Evolutionary conservation across 371 early-diverging fungal species (phyloP).

Genomic region (Circinella umbellata): DNA sequence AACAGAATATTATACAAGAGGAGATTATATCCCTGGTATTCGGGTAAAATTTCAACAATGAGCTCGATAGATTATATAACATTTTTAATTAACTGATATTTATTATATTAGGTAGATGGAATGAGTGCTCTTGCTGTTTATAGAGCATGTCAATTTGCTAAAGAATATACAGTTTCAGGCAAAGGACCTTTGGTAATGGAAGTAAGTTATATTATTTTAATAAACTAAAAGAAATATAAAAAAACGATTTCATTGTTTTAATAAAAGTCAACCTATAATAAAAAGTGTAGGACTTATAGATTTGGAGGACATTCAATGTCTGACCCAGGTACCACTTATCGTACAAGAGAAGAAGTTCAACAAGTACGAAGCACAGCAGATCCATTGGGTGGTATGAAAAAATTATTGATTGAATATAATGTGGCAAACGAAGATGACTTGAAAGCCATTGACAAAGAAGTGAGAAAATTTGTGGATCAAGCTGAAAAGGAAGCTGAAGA

Average conservation of each 20-base stretch:
- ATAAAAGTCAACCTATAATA: too few relatives aligned
- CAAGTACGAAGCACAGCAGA: conserved; percentile 94
- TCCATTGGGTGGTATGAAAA: conserved; percentile 91
- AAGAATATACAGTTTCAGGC: conserved; percentile 81
- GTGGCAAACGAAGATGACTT: conserved; percentile 85
- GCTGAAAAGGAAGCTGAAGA: conserved; percentile 88
- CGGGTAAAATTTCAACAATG: conserved; percentile 38
- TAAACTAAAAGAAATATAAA: conserved; percentile 48
- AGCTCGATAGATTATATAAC: too few relatives aligned
- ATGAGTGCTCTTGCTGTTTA: conserved; percentile 96
- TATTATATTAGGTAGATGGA: conserved; percentile 72
- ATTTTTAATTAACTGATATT: too few relatives aligned
- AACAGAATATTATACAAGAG: conserved; percentile 95
- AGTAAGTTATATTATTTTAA: conserved; percentile 39
- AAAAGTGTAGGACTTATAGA: conserved; percentile 78
- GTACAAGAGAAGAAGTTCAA: conserved; percentile 97
- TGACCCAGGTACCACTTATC: conserved; percentile 95
- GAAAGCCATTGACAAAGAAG: conserved; percentile 93
- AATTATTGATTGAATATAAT: conserved; percentile 72
- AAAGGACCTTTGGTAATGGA: conserved; percentile 98
- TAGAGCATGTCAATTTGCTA: conserved; percentile 84
- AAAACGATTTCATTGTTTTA: too few relatives aligned
- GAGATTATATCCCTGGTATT: conserved; percentile 97
- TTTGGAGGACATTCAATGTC: conserved; percentile 99
- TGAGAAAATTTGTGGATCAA: conserved; percentile 83